A percentile compares a stretch with the other conserved stretches of the same genome.
These are phyloP conservation scores for Cladosporium velox DNA, from an alignment of 2,329 filamentous ascomycete genomes.

Conservation along the genomic window DNA sequence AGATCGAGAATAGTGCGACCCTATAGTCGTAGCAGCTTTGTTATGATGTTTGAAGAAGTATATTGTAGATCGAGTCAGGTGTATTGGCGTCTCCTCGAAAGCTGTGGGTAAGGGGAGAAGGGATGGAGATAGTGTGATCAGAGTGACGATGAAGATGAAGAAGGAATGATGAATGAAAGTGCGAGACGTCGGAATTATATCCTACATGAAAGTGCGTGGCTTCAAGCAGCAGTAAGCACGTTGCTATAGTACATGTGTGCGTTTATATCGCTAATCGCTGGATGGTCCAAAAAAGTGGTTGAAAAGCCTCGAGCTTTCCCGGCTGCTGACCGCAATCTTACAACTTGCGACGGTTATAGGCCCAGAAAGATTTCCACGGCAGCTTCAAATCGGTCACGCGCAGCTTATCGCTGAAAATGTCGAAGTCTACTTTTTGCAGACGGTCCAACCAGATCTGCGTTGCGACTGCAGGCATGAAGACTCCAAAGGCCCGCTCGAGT, in stretches of 20 bases:
- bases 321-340: slow-evolving; percentile 30
- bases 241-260: neutral
- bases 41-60: neutral
- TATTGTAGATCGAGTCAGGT: neutral
- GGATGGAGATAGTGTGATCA: neutral
- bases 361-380: slow-evolving; percentile 74
- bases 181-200: slow-evolving; percentile 5
- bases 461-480: slow-evolving; percentile 77
- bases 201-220: slow-evolving; percentile 12
- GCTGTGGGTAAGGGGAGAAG: neutral
- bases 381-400: slow-evolving; percentile 76
- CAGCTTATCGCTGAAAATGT: slow-evolving; percentile 68
- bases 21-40: neutral
- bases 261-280: slow-evolving; percentile 1
- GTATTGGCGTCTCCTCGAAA: neutral
- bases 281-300: slow-evolving; percentile 6
- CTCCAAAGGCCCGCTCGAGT: slow-evolving; percentile 70
- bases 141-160: neutral
- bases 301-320: neutral
- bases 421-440: slow-evolving; percentile 80
- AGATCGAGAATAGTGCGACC: neutral
- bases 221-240: neutral
- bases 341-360: slow-evolving; percentile 56
- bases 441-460: slow-evolving; percentile 76
- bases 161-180: neutral